Percentiles rank a stretch among this genome's conserved stretches.
Conservation (phyloP, 805 yeast species). For the Ogataea pilisensis region DNA sequence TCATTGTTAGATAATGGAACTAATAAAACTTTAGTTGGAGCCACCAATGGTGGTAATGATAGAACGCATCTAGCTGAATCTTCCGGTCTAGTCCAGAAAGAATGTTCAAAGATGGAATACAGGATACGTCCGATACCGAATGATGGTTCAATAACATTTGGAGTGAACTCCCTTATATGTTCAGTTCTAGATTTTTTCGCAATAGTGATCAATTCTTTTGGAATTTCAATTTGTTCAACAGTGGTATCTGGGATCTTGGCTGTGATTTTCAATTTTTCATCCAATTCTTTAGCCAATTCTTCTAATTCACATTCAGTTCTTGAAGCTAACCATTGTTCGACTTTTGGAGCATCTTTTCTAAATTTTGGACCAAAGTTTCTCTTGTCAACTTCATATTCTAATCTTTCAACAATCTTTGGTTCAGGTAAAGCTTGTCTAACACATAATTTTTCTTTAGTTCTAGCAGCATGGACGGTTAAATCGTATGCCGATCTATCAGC, state of each 20-base stretch:
- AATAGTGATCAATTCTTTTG: constrained; percentile 65
- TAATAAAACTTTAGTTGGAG: constrained; percentile 94
- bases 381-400: constrained; percentile 84
- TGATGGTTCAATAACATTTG: constrained; percentile 98
- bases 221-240: constrained; percentile 57
- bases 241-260: constrained; percentile 64
- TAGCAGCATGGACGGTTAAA: constrained; percentile 89
- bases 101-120: constrained; percentile 89
- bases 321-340: constrained; percentile 70
- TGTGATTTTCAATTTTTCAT: constrained; percentile 55
- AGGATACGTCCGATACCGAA: constrained; percentile 98
- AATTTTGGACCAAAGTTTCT: constrained; percentile 97
- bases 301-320: constrained; percentile 86
- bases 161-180: constrained; percentile 92
- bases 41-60: constrained; percentile 91
- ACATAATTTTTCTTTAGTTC: constrained; percentile 90
- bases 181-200: constrained; percentile 76
- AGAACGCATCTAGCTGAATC: constrained; percentile 77
- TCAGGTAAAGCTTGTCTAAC: constrained; percentile 87
- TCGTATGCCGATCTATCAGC: constrained; percentile 99
- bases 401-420: constrained; percentile 78
- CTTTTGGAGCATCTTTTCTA: constrained; percentile 94
- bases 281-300: constrained; percentile 66
- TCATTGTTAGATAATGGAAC: constrained; percentile 90
- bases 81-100: constrained; percentile 92